A percentile compares a stretch with the other conserved stretches of the same genome.
Conservation (phyloP, 805 yeast genomes). For the Metschnikowia proteae region DNA sequence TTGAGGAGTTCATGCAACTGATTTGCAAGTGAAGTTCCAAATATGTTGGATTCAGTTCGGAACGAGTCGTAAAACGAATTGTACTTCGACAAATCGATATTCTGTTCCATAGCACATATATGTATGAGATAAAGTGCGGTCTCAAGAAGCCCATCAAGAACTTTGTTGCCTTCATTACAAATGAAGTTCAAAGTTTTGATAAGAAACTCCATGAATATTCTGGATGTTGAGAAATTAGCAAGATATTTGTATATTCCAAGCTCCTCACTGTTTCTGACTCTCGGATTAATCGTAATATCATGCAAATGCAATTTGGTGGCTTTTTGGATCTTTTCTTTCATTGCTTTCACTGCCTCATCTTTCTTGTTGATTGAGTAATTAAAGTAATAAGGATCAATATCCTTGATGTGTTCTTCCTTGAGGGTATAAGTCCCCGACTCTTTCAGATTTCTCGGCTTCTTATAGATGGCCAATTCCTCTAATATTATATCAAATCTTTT, state of each 20-base stretch:
- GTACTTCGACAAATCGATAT: conserved; percentile 25
- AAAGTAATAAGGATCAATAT: conserved; percentile 64
- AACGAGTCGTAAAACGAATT: conserved; percentile 29
- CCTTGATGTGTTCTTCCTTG: conserved; percentile 32
- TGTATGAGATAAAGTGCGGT: conserved; percentile 67
- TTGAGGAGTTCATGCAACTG: conserved; percentile 37
- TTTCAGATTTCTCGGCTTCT: conserved; percentile 31
- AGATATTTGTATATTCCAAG: conserved; percentile 41
- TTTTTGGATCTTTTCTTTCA: conserved; percentile 49
- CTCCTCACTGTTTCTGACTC: conserved; percentile 27
- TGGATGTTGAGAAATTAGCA: conserved; percentile 50
- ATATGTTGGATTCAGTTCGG: conserved; percentile 13
- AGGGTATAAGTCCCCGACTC: conserved; percentile 37
- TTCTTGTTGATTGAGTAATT: conserved; percentile 74
- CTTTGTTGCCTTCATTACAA: conserved; percentile 31
- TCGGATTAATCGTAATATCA: conserved; percentile 59
- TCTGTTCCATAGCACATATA: conserved; percentile 40
- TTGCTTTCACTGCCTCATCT: conserved; percentile 72
- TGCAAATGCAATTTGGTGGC: conserved; percentile 34
- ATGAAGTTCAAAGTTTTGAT: conserved; percentile 46
- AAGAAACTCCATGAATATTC: conserved; percentile 51
- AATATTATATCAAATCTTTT: conserved; percentile 62
- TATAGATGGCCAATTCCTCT: conserved; percentile 30
- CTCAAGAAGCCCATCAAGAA: conserved; percentile 54
- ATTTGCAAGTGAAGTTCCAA: conserved; percentile 33